Evolutionary conservation across 257 asterid species (phyloP), one percentile per base, ranked within the genome.

Genomic region (Thymus quinquecostatus): DNA sequence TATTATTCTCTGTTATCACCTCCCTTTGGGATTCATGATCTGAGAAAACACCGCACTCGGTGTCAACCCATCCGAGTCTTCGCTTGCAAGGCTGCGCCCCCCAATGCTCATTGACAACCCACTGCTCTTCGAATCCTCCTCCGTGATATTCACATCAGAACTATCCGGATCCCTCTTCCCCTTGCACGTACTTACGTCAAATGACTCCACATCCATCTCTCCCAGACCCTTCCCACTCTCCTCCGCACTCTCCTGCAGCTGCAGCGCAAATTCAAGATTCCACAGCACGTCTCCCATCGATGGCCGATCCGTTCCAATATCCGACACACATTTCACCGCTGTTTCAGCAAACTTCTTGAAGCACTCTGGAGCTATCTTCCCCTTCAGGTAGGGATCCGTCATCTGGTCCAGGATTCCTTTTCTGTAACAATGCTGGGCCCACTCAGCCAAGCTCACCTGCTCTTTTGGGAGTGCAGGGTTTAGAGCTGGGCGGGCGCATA

Each of bases 11-110:
- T 59, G 2, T 27, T 44, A 63, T 82, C 71, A 92, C 69, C 98
- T 92, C 69, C 97, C 98, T 69, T 85, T 86, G 0, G 98, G 98
- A 79, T 92, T 88, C 92, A 92, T 86, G 64, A 92, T 92, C 88
- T 92, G 98, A n/a, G 98, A 92, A 72, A 92, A 92, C 30, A 92
- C 98, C 9, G 96, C 95, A 62, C 96, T 92, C n/a, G 97, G 97
- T 44, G 96, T 92, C 73, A 92, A 38, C 49, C 98, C 96, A 49
- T 92, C 96, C 0, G 98, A 92, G 82, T 89, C 95, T 29, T 88
- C 95, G 64, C 98, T 89, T 4, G 96, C 96, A 48, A 87, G 89
- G 82, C 96, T 92, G 10, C 96, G 86, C 4, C 97, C 96, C 1
- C 98, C 97, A 57, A 89, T 86, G 91, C 98, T 92, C 98, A 89